Conservation (phyloP, 1,139 yeast species). For the Diutina siamensis region DNA sequence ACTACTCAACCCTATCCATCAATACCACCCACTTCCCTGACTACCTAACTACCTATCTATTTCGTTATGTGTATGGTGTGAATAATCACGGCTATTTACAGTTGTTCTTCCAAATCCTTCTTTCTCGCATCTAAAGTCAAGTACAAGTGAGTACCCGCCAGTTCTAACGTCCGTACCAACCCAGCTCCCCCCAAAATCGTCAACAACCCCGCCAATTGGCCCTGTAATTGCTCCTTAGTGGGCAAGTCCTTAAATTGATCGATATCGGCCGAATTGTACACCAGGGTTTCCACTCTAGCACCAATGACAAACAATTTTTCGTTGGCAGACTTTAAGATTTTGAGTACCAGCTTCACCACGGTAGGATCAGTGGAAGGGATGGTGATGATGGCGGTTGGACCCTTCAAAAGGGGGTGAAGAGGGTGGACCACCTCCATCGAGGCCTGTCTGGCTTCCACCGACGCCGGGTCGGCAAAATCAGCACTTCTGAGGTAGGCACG, state of each 20-base stretch:
- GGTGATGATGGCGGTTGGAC: constrained; percentile 79
- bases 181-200: constrained; percentile 84
- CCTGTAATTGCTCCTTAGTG: constrained; percentile 55
- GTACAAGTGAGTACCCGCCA: constrained; percentile 54
- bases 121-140: constrained; percentile 43
- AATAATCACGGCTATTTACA: background rate
- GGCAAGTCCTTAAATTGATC: constrained; percentile 63
- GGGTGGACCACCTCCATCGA: constrained; percentile 43
- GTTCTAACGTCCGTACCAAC: constrained; percentile 67
- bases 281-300: constrained; percentile 60
- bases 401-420: constrained; percentile 53
- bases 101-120: background rate
- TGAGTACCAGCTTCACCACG: constrained; percentile 49
- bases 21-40: too few relatives aligned
- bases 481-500: constrained; percentile 67
- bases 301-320: constrained; percentile 77
- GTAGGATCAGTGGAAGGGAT: constrained; percentile 63
- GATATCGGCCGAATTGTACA: constrained; percentile 43
- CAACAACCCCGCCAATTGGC: constrained; percentile 77
- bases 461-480: constrained; percentile 64
- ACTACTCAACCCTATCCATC: too few relatives aligned
- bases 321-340: constrained; percentile 47
- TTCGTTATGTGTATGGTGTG: background rate
- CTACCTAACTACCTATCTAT: too few relatives aligned
- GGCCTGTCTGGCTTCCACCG: constrained; percentile 28